Evolutionary conservation across 1,284 basidiomycete genomes (phyloP), one percentile per base, ranked within the genome.

Genomic region (Grifola frondosa): DNA sequence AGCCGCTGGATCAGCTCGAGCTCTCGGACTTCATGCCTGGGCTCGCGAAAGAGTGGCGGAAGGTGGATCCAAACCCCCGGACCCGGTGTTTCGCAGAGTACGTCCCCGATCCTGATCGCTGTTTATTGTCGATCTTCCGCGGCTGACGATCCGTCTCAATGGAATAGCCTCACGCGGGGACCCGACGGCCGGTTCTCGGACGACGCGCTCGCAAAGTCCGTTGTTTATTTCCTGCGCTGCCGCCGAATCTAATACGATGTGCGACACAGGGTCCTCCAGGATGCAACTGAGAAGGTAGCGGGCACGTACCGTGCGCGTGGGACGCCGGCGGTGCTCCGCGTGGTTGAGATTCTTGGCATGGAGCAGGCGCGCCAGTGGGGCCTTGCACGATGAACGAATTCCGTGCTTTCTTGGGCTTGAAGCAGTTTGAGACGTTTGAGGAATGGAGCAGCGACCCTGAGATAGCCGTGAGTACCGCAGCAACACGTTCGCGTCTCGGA

Each of bases 401-500:
- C 61, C 68, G 82, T 30, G 61, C 66, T 37, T 81, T 78, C 59
- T 65, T 81, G 37, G 73, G 75, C 13, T 58, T 81, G 40, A 74
- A 71, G 57, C 68, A 67, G 68, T 87, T 84, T 54, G 58, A 56
- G 17, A 71, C 53, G 25, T 91, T 92, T 66, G 59, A 74, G 56
- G 86, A 92, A 50, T 94, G 91, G 91, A 93, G 91, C 59, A 68
- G 77, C 0, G 74, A 89, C 51, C 64, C 73, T 8, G 67, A 73
- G 35, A 80, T 93, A 41, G 67, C 79, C 37, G 80, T 84, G 53
- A 57, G 78, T 38, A 20, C 19, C 30, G 24, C 8, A 24, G 8
- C 13, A 26, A 15, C 24, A 17, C 21, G 32, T 36, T 36, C 15
- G 19, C 19, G 2, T 20, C 37, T 22, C 38, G 21, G 33, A 10